Base-by-base conservation (phyloP, 306 rosid species). In the Gleditsia sinensis region DNA sequence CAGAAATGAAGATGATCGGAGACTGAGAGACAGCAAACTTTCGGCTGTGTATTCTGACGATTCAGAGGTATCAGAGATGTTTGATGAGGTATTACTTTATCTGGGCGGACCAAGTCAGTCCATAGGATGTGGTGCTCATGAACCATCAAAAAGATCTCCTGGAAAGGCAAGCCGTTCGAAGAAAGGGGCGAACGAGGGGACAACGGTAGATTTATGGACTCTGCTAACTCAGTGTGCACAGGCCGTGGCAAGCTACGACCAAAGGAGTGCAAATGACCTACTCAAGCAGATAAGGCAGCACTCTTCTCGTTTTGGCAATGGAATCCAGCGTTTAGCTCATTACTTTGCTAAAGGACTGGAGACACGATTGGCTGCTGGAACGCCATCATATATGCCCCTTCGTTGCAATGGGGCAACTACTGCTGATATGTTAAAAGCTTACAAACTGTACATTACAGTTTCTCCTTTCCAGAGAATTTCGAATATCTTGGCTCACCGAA, bases 211-310 rank as follows among this genome's bases (percentile, higher is more conserved):
- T 78, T 82, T 92, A n/a, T 82, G 88, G 90, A 71, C 88, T 20
- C 81, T 89, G 14, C 86, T 92, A 49, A 86, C 82, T 56, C 93
- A 80, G 21, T 89, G 97, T 79, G 96, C 97, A n/a, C 88, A 88
- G 30, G 85, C 96, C 1, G 93, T 88, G 65, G 85, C 86, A 25
- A 78, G 48, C 82, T 80, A 87, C 48, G 96, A 92, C 68, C 91
- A 64, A 48, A 86, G 82, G 76, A 86, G 77, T 49, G 83, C 93
- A 61, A 78, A 63, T 46, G 92, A 92, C 16, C 25, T 76, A 19
- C 89, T 92, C 27, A 79, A 56, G 48, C 92, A 86, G 69, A 85
- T 92, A 34, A 82, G 92, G 82, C 89, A 78, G 37, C 85, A 88
- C 43, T 89, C 93, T 39, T 83, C 96, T 11, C 82, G 75, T 9